Evolutionary conservation across 1,284 basidiomycete genomes (phyloP), one percentile per base, ranked within the genome.

Genomic region (Peniophora sp.): DNA sequence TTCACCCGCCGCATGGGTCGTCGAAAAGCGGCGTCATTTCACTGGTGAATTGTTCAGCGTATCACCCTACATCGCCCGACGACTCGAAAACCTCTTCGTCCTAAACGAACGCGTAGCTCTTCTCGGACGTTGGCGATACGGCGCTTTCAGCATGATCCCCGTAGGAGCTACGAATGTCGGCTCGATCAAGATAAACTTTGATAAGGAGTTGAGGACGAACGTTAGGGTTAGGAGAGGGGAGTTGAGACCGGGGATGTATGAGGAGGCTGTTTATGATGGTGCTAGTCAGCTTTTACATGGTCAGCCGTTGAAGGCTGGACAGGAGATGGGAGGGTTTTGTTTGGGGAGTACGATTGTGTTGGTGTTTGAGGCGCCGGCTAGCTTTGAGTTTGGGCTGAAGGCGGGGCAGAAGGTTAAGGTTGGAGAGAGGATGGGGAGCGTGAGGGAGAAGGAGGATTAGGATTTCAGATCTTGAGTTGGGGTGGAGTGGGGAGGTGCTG

Each of bases 121-220:
- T n/a, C 83, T 99, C 27, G 97, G 96, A 5, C 76, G 92, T 50
- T 99, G 97, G 96, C 82, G 84, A 63, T 74, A 97, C 63, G 96
- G 96, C 3, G 98, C 98, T 76, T 99, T 97, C 67, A 77, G 88
- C 39, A 98, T 98, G 94, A 84, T 96, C 0, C 96, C 96, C 11
- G 95, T 99, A 24, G 97, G 96, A 9, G 96, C 97, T 2, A 98
- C 96, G 19, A 99, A 99, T 65, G 97, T 99, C 52, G 96, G 96
- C 9, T 92, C 89, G 56, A 99, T 99, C 70, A 86, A 86, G 56
- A 81, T 99, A 67, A 96, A 97, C 68, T 99, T 99, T 69, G 97
- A 99, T 69, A 77, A 86, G 62, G 81, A 80, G 9, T 78, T 96
- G 17, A 83, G 92, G 45, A 96, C 93, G 3, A 96, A 96, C 69